Conservation (phyloP, 2,329 filamentous ascomycete species). For the Apiospora kogelbergensis region DNA sequence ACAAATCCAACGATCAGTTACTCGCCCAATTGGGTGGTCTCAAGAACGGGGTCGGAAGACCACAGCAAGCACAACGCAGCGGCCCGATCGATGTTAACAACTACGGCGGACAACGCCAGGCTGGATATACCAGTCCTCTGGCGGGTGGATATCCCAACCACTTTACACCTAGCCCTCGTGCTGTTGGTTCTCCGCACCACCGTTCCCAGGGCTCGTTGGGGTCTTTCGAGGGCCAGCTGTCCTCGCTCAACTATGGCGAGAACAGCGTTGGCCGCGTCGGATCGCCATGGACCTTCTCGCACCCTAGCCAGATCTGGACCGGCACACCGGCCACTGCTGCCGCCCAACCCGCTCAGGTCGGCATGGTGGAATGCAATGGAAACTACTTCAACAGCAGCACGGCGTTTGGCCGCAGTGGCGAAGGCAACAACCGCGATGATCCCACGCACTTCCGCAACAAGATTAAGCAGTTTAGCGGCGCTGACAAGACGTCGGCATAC, state of each 20-base stretch:
- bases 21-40: background rate
- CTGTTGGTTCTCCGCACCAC: background rate
- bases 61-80: background rate
- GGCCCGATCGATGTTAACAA: background rate
- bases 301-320: constrained; percentile 42
- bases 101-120: background rate
- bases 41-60: background rate
- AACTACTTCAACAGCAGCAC: constrained; percentile 27
- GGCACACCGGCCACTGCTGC: constrained; percentile 38
- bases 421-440: constrained; percentile 23
- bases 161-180: background rate
- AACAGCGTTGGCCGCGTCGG: background rate
- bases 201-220: background rate
- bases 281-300: constrained; percentile 8
- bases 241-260: background rate
- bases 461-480: constrained; percentile 21
- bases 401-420: constrained; percentile 25
- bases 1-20: background rate
- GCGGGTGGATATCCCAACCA: background rate
- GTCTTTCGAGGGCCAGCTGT: constrained; percentile 6
- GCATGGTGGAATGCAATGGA: constrained; percentile 26
- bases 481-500: constrained; percentile 21
- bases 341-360: constrained; percentile 15
- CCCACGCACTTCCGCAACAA: constrained; percentile 29
- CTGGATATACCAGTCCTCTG: constrained; percentile 1